Evolutionary conservation across 345 rosid genomes (phyloP).

Genomic region (Syzygium jambos): DNA sequence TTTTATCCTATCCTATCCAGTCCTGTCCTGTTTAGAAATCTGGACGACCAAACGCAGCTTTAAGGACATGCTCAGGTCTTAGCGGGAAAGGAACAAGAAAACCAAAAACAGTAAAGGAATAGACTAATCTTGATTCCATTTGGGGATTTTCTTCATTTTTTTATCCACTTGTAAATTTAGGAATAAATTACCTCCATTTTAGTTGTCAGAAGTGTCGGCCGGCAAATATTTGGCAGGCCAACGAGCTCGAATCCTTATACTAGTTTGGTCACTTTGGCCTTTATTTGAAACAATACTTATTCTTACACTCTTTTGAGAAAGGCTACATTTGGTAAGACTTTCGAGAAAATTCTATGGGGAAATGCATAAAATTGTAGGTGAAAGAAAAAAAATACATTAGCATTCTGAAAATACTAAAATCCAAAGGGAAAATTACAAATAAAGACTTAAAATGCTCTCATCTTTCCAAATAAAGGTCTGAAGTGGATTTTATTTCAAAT

Average conservation of each 20-base stretch:
- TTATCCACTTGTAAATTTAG: neutral
- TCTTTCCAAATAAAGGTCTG: no score
- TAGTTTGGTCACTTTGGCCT: neutral
- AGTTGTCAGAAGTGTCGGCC: accelerated
- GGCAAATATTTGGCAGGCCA: accelerated
- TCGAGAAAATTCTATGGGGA: neutral
- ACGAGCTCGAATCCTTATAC: neutral
- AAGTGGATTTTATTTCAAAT: no score
- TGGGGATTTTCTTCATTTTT: neutral
- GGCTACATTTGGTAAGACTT: neutral
- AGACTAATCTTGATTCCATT: neutral
- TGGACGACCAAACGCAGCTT: no score
- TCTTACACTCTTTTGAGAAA: neutral
- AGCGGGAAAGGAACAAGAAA: neutral
- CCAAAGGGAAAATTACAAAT: neutral
- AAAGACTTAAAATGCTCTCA: no score
- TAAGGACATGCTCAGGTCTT: no score
- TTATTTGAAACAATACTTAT: neutral
- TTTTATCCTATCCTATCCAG: no score
- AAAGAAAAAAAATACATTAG: neutral
- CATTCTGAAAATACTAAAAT: no score
- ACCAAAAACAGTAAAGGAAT: neutral
- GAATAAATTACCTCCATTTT: neutral
- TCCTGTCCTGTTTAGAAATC: no score
- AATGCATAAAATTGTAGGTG: neutral